These are phyloP conservation scores for Phytophthora niederhauseri DNA, from an alignment of 352 stramenopile genomes.

Conservation along the genomic window DNA sequence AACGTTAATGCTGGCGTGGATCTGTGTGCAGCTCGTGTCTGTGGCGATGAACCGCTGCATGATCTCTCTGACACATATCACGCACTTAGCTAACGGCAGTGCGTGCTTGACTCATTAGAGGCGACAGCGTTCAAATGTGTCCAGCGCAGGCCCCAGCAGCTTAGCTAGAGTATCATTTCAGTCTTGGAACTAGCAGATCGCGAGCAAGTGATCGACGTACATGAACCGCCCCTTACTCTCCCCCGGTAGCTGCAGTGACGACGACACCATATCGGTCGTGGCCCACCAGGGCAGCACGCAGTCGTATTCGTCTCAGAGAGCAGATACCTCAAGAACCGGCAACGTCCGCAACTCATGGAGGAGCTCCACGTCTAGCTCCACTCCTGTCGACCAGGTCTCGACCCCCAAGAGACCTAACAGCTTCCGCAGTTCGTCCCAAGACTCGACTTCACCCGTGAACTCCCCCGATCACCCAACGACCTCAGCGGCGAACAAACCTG, in stretches of 20 bases:
- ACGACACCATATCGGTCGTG: slow-evolving; percentile 3
- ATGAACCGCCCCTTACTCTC: slow-evolving; percentile 5
- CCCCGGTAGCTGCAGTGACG: slow-evolving; percentile 1
- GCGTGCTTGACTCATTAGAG: background rate
- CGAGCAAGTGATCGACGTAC: background rate
- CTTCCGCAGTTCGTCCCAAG: slow-evolving; percentile 2
- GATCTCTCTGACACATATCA: background rate
- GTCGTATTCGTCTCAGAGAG: background rate
- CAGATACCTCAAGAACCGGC: background rate
- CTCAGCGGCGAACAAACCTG: background rate
- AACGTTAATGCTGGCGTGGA: background rate
- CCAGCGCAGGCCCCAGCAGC: background rate
- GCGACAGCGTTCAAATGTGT: background rate
- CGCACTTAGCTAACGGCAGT: background rate
- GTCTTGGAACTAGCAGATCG: background rate
- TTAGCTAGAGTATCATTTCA: background rate
- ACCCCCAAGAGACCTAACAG: slow-evolving; percentile 5
- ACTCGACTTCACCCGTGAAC: background rate
- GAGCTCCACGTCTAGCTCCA: background rate
- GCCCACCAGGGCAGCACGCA: slow-evolving; percentile 2
- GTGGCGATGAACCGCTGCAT: background rate
- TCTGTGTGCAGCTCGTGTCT: background rate
- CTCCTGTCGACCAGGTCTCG: background rate
- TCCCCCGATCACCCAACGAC: background rate
- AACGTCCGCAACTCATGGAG: slow-evolving; percentile 6